Percentiles rank a stretch among this genome's conserved stretches.
Evolutionary conservation across 345 rosid genomes (phyloP).

Genomic region (Aurinia saxatilis): DNA sequence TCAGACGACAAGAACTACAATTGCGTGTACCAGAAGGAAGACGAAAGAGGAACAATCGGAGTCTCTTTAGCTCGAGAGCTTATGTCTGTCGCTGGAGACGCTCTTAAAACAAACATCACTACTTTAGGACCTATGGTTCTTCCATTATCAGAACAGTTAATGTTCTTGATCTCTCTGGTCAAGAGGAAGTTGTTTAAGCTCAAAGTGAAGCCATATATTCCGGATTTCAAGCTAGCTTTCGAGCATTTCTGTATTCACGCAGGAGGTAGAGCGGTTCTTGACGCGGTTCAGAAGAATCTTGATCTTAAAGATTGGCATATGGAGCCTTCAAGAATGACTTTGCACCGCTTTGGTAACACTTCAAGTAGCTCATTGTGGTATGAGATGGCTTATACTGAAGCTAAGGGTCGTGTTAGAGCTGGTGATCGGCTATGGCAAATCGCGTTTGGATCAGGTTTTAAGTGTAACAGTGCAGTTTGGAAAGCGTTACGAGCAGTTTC

Average conservation of each 20-base stretch:
- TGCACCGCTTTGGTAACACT: constrained; percentile 84
- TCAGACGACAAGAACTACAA: constrained; percentile 59
- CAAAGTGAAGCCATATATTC: constrained; percentile 66
- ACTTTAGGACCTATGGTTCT: constrained; percentile 81
- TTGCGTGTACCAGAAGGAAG: constrained; percentile 83
- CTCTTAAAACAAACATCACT: constrained; percentile 80
- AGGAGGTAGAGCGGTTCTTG: constrained; percentile 79
- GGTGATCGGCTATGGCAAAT: constrained; percentile 95
- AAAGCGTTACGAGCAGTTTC: constrained; percentile 51
- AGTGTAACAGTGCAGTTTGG: constrained; percentile 96
- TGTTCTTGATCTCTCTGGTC: constrained; percentile 52
- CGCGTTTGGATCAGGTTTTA: constrained; percentile 94
- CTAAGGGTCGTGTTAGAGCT: constrained; percentile 59
- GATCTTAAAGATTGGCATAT: constrained; percentile 72
- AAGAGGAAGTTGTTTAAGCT: constrained; percentile 47
- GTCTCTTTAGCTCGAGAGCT: constrained; percentile 78
- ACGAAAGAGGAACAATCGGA: constrained; percentile 56
- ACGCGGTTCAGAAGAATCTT: constrained; percentile 71
- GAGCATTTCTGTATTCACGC: constrained; percentile 92
- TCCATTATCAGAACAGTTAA: constrained; percentile 59
- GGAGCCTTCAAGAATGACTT: constrained; percentile 93
- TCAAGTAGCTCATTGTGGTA: constrained; percentile 95
- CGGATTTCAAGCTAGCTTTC: constrained; percentile 82
- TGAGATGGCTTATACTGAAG: constrained; percentile 84
- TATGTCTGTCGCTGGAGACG: constrained; percentile 91